Evolutionary conservation across 2,329 filamentous ascomycete species (phyloP), one percentile per base, ranked within the genome.

Genomic region (Hypoxylon sp.): DNA sequence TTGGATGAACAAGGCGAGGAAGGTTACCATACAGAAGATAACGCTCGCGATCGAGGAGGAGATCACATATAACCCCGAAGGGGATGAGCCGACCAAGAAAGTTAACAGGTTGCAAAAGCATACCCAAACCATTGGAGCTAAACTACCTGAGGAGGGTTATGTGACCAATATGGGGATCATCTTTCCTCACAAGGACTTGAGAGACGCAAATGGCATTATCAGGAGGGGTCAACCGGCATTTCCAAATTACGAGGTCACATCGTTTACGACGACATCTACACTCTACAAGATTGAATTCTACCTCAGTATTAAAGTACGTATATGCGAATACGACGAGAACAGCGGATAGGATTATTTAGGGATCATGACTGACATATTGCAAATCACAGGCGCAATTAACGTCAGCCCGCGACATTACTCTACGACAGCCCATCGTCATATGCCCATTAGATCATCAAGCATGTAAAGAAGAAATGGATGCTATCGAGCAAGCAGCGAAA

Each of bases 281-380:
- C 87, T 99, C 13, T 99, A 99, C 84, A 98, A 98, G 81, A 97
- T 99, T 78, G 95, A 99, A 81, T 99, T 98, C 78, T 99, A 95
- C 79, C 83, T 98, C 60, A 94, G 90, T 57, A 93, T 98, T 70
- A 98, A 97, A 89, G 95, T 97, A 85, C 19, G 78, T 47, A 31
- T 21, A 42, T 50, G 8, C n/a, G 24, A 52, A 13, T n/a, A 35
- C 48, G 21, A n/a, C 6, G 29, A 21, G 19, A n/a, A 15, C n/a
- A n/a, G 19, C 13, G 21, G 39, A 51, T 10, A 27, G 13, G 7
- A 17, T 47, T 15, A 19, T 57, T 67, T 48, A 10, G 5, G 60
- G 56, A 10, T 51, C 10, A 37, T 55, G 58, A 27, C 73, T 75
- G 54, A 75, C 47, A 50, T 31, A 64, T 32, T 39, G 37, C 13